Evolutionary conservation across 176 grass and related monocot species (phyloP).

Genomic region (Lolium perenne): DNA sequence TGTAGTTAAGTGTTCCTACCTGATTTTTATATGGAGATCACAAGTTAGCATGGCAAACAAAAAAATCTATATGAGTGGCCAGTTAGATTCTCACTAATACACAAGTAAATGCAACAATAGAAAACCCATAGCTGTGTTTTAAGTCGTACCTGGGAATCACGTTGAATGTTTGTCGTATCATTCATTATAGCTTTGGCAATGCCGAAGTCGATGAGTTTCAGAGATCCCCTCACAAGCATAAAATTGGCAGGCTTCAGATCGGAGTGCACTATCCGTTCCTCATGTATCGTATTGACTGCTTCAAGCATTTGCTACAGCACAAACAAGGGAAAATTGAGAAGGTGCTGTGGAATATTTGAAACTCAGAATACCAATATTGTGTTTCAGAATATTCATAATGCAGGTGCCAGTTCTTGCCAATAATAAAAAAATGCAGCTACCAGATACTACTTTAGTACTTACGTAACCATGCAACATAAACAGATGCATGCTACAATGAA

Average conservation of each 20-base stretch:
- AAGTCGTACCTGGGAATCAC: constrained; percentile 82
- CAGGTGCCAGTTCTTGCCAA: neutral
- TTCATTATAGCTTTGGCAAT: constrained; percentile 89
- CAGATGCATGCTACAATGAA: neutral
- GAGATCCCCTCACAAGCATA: constrained; percentile 72
- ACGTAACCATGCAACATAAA: neutral
- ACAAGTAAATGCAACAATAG: neutral
- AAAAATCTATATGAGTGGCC: neutral
- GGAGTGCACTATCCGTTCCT: constrained; percentile 90
- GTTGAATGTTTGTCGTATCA: constrained; percentile 83
- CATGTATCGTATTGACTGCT: constrained; percentile 93
- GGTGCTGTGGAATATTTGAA: neutral
- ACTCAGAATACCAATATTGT: neutral
- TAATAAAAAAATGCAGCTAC: neutral
- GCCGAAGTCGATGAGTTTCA: constrained; percentile 92
- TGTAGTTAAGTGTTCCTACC: constrained; percentile 99
- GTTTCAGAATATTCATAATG: constrained; percentile 16
- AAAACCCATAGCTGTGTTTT: neutral
- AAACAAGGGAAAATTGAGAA: constrained; percentile 37
- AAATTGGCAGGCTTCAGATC: constrained; percentile 98
- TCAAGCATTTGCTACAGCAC: constrained; percentile 95
- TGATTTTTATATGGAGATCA: constrained; percentile 43
- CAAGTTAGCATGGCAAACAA: constrained; percentile 17
- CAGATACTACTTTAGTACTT: neutral
- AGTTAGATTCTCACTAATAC: constrained; percentile 22